Evolutionary conservation across 768 basidiomycete genomes (phyloP), one percentile per base, ranked within the genome.

Genomic region (Suillus subalutaceus): DNA sequence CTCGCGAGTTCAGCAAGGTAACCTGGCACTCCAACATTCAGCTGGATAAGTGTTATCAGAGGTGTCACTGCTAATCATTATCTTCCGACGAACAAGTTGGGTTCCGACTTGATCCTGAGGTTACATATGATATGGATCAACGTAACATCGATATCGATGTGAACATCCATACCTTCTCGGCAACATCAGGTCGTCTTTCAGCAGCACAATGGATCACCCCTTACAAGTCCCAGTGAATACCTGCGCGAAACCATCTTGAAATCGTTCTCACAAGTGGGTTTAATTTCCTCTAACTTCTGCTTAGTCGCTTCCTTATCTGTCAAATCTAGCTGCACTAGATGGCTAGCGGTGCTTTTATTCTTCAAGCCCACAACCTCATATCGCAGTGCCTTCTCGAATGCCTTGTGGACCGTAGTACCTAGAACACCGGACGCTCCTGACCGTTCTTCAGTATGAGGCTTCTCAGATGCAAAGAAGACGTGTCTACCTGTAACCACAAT

Each of bases 141-240:
- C 41, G 41, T 50, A 61, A 38, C 16, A 63, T 12, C 10, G 10
- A n/a, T 68, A 44, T 41, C 43, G 44, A 40, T 35, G 43, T 30
- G 43, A 32, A 52, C 4, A 46, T 41, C 75, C 84, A 60, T 68
- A 92, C 95, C 81, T 91, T 91, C 76, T 97, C 94, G 64, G 94
- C 96, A 15, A 94, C 92, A 73, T 98, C 96, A 6, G 96, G 95
- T 53, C 96, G 82, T 67, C 97, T 80, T 79, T 99, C 96, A 2
- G 97, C 97, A 16, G 97, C 97, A 72, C 96, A 97, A 73, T 99
- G 97, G 18, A 99, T 88, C 46, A 98, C 88, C 88, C 91, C 90
- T 91, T 73, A 62, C 64, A 30, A 64, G 43, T 57, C 20, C 26
- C 50, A 60, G 65, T 64, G 40, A 52, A n/a, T 35, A 30, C 61